Base-by-base conservation (phyloP, 257 asterid species). In the Plantago ovata region DNA sequence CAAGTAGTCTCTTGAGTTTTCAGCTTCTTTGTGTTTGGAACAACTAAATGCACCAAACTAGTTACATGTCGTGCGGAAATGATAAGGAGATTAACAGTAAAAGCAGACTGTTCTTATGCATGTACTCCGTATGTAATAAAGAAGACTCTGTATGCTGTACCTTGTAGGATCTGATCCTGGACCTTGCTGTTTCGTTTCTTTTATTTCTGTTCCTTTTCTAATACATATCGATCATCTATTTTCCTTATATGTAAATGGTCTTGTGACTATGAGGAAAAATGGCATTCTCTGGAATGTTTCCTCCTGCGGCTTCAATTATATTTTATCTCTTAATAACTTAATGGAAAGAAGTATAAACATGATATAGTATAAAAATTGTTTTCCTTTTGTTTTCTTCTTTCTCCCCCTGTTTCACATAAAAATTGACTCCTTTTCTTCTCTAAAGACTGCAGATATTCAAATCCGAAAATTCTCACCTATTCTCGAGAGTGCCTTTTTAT, bases 401-500 rank as follows among this genome's bases (percentile, higher is more conserved):
- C 32, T 24, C 32, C 32, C n/a, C 5, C 32, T 24, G 5, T 5
- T 8, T 3, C 21, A 28, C 38, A 4, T 9, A 44, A 20, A 24
- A n/a, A n/a, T 20, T 63, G 32, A 68, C 45, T 56, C 43, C 19
- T 43, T 50, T 42, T 16, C 39, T 28, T 36, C 63, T 67, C 58
- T 67, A 53, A 63, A 84, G 86, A 69, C 69, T 33, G 70, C 77
- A 53, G 86, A 79, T 54, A 38, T 60, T 58, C 84, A 65, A 56
- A 71, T 69, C 60, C 78, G 96, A 82, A 84, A 81, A 77, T 82
- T 72, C 69, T 73, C 89, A 42, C 94, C 96, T 51, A 62, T 81
- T 56, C 73, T 87, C 32, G 98, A 90, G 72, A 73, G 79, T 64
- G 74, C 20, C 33, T 55, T 75, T 44, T 61, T 72, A 43, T 67